Evolutionary conservation across 106 monocot species (phyloP).

Genomic region (Apostasia shenzhenica): DNA sequence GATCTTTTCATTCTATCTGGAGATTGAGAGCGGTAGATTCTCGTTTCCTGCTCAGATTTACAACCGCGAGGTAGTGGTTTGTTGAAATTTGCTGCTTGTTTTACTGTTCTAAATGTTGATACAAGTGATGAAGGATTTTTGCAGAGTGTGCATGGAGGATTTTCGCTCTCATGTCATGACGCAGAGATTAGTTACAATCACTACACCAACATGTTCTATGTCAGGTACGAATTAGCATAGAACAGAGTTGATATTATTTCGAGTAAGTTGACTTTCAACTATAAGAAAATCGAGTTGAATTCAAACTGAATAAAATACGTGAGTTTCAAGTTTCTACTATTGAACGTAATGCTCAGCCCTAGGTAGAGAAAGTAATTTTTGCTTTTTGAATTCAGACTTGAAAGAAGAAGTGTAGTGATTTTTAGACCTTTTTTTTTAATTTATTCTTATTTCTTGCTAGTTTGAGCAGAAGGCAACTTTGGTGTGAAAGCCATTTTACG

Average conservation of each 20-base stretch:
- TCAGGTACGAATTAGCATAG: slow-evolving; percentile 31
- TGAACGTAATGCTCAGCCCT: no score
- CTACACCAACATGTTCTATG: slow-evolving; percentile 48
- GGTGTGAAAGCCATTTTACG: no score
- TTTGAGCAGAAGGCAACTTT: not conserved
- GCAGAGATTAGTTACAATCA: slow-evolving; percentile 60
- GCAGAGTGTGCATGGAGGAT: slow-evolving; percentile 70
- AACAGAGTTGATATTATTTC: no score
- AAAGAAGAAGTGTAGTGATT: no score
- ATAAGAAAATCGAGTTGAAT: no score
- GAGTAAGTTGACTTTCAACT: no score
- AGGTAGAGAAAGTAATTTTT: no score
- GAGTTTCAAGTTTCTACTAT: no score
- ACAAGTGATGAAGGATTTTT: not conserved
- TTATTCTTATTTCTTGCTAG: not conserved
- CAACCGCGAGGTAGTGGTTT: slow-evolving; percentile 60
- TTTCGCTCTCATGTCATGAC: slow-evolving; percentile 69
- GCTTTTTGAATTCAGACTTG: no score
- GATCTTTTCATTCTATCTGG: slow-evolving; percentile 43
- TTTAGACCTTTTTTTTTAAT: not conserved
- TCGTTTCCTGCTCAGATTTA: slow-evolving; percentile 85
- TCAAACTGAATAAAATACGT: no score
- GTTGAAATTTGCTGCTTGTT: not conserved
- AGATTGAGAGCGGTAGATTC: slow-evolving; percentile 58
- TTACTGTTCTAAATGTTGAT: not conserved